Percentiles rank a stretch among this genome's conserved stretches.
These are phyloP conservation scores for Colletotrichum phormii DNA, from an alignment of 2,329 filamentous ascomycete species.

Conservation along the genomic window DNA sequence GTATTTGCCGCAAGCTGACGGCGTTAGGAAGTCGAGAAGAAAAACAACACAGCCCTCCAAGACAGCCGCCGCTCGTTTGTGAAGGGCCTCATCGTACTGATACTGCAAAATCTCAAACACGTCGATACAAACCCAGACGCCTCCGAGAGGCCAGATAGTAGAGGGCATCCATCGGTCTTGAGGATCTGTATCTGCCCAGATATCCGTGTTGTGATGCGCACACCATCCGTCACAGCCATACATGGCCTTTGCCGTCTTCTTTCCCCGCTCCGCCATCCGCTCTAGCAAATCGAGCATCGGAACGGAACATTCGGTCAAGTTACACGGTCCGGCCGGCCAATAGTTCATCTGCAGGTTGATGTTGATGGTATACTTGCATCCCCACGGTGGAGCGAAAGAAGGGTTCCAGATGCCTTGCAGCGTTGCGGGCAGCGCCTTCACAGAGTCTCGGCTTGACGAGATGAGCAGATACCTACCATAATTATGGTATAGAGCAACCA, in stretches of 20 bases:
- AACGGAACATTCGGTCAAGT: constrained; percentile 28
- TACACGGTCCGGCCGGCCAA: constrained; percentile 45
- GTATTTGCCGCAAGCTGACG: constrained; percentile 41
- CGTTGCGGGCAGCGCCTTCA: constrained; percentile 50
- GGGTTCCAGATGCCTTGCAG: constrained; percentile 59
- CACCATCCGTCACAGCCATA: constrained; percentile 48
- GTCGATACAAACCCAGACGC: constrained; percentile 54
- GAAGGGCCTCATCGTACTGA: constrained; percentile 45
- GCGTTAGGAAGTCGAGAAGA: constrained; percentile 44
- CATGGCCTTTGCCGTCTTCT: constrained; percentile 46
- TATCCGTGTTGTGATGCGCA: constrained; percentile 51
- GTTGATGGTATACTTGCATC: constrained; percentile 57
- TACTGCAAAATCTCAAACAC: constrained; percentile 52
- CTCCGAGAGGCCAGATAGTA: constrained; percentile 53
- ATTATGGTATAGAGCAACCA: constrained; percentile 38
- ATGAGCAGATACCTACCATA: constrained; percentile 39
- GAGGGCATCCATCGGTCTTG: constrained; percentile 48
- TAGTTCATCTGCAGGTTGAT: constrained; percentile 58
- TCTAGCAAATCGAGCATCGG: constrained; percentile 45
- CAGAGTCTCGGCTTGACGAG: constrained; percentile 32
- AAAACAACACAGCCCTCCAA: constrained; percentile 46
- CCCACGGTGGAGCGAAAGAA: constrained; percentile 52
- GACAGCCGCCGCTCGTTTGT: constrained; percentile 41
- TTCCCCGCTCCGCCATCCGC: constrained; percentile 47
- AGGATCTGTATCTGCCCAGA: constrained; percentile 49